phyloP scores from a whole-genome alignment of 2,329 filamentous ascomycete genomes.

The Rhinocladiella similis region DNA sequence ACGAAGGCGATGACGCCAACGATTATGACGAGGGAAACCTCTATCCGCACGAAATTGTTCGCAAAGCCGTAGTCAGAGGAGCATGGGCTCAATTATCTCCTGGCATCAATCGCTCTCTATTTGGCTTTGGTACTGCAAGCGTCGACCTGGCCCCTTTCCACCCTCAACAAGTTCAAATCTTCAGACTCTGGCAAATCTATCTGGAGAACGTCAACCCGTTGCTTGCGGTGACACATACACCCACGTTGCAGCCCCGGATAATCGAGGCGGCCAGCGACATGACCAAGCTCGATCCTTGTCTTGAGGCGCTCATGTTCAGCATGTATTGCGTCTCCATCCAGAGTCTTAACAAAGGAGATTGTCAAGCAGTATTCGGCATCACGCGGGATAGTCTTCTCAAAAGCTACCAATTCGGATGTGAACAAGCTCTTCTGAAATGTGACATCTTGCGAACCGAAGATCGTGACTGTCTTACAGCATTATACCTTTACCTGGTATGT shows the following conservation, averaged over 20 bases:
- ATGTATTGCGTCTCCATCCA: slow-evolving; percentile 64
- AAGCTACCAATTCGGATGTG: slow-evolving; percentile 47
- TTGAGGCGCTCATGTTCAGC: slow-evolving; percentile 68
- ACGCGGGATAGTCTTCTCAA: slow-evolving; percentile 41
- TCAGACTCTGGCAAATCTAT: slow-evolving; percentile 63
- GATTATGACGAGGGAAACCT: slow-evolving; percentile 35
- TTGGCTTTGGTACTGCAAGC: slow-evolving; percentile 45
- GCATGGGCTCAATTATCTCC: slow-evolving; percentile 48
- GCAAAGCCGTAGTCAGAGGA: slow-evolving; percentile 41
- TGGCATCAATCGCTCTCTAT: slow-evolving; percentile 52
- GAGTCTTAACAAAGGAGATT: slow-evolving; percentile 58
- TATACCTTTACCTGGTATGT: slow-evolving; percentile 55
- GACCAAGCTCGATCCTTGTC: slow-evolving; percentile 53
- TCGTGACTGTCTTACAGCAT: slow-evolving; percentile 51
- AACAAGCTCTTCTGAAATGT: slow-evolving; percentile 49
- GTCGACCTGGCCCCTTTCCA: slow-evolving; percentile 55
- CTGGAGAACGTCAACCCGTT: slow-evolving; percentile 69
- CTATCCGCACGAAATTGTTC: slow-evolving; percentile 37
- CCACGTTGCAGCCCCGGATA: slow-evolving; percentile 63
- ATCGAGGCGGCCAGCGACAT: slow-evolving; percentile 61
- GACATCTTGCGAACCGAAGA: slow-evolving; percentile 42
- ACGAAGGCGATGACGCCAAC: slow-evolving; percentile 34
- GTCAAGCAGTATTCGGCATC: slow-evolving; percentile 40
- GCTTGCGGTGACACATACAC: slow-evolving; percentile 67
- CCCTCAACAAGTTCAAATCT: slow-evolving; percentile 61